A percentile compares a stretch with the other conserved stretches of the same genome.
Evolutionary conservation across 768 basidiomycete genomes (phyloP).

Genomic region (Pleurotus citrinopileatus): DNA sequence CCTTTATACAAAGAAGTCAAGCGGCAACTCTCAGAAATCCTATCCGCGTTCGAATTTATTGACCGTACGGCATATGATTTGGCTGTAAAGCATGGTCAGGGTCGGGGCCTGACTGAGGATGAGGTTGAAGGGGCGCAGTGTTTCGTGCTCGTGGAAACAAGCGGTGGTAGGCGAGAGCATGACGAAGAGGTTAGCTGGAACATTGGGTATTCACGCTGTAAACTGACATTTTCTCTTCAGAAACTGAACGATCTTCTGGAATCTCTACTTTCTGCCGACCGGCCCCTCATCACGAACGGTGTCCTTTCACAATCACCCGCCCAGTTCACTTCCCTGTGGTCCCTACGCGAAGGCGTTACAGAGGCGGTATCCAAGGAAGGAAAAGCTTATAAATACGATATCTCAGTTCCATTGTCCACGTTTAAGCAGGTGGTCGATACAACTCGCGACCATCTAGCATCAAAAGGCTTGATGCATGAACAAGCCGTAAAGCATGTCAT

Average conservation of each 20-base stretch:
- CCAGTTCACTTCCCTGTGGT: conserved; percentile 90
- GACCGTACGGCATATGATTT: conserved; percentile 85
- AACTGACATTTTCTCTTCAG: conserved; percentile 33
- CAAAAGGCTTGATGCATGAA: conserved; percentile 67
- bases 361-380: conserved; percentile 94
- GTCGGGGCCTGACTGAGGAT: conserved; percentile 68
- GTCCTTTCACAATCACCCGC: conserved; percentile 88
- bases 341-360: conserved; percentile 85
- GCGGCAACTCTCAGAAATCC: conserved; percentile 84
- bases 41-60: conserved; percentile 96
- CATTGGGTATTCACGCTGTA: conserved; percentile 4
- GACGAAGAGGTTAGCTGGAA: conserved; percentile 75
- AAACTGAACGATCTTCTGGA: conserved; percentile 84
- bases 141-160: conserved; percentile 93
- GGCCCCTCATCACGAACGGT: conserved; percentile 82
- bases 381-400: conserved; percentile 95
- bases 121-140: conserved; percentile 79
- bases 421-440: conserved; percentile 88
- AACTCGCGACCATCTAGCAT: conserved; percentile 67
- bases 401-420: conserved; percentile 81
- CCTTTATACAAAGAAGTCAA: conserved; percentile 83
- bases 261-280: conserved; percentile 66
- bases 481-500: conserved; percentile 80
- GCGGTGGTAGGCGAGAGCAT: conserved; percentile 88
- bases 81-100: conserved; percentile 80